Base-by-base conservation (phyloP, 495 filamentous ascomycete genomes). In the Neurospora discreta region DNA sequence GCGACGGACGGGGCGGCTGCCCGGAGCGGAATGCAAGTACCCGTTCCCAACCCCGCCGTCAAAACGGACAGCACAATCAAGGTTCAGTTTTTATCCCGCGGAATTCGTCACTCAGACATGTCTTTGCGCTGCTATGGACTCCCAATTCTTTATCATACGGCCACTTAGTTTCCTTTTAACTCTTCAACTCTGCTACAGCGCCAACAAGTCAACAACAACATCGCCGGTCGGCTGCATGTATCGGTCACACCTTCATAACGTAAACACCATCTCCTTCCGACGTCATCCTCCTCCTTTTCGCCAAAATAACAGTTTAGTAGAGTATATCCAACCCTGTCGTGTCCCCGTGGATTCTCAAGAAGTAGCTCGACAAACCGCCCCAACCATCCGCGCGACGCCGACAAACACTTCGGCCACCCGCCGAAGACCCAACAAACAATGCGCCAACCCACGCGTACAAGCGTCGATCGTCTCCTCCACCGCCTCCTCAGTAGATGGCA, bases 401-500 rank as follows among this genome's bases (percentile, higher is more conserved):
- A 36, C 52, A 65, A 33, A 65, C 52, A 33, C 52, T 60, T 30
- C 52, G 46, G 46, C 23, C 46, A 26, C 26, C 46, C 46, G 23
- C 20, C 10, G 1, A 26, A 26, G 20, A 26, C 46, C 46, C 46
- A 15, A 65, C 26, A 65, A 65, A 65, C 26, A 65, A 65, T 65
- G 52, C 52, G 52, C 13, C 52, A 16, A 13, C 52, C 52, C 52
- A 18, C 52, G 4, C 52, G 13, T 65, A 30, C 52, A 65, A 26
- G 6, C 15, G 2, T 65, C 1, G 68, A 70, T 30, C 11, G 26
- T 39, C 18, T 81, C 73, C 74, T 84, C 58, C 58, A 71, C 72
- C 77, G 74, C 42, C 30, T 81, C 73, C 75, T 84, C 65, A 43
- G 71, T 72, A 76, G 73, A 10, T 87, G 85, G 84, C 82, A 85